Conservation (phyloP, 2,329 filamentous ascomycete genomes). For the Verruconis gallopava region DNA sequence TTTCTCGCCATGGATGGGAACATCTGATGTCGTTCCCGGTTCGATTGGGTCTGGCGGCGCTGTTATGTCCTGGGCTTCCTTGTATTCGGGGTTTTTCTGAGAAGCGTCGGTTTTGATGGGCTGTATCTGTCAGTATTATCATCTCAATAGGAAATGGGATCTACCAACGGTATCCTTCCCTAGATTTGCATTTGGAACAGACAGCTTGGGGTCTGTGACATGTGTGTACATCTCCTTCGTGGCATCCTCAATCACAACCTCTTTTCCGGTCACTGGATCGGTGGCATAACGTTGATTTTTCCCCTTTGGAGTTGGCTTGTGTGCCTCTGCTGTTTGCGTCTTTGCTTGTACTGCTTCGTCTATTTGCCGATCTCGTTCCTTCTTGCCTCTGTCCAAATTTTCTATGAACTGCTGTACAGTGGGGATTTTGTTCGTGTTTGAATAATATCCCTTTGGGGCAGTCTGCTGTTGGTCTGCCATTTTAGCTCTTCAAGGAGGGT, state of each 20-base stretch:
- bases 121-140: slow-evolving; percentile 17
- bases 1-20: slow-evolving; percentile 91
- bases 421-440: slow-evolving; percentile 69
- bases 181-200: slow-evolving; percentile 81
- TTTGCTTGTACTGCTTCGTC: slow-evolving; percentile 40
- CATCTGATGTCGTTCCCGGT: slow-evolving; percentile 74
- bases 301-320: slow-evolving; percentile 30
- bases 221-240: slow-evolving; percentile 55
- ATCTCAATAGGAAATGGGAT: neutral
- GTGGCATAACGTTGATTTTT: slow-evolving; percentile 51
- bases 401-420: slow-evolving; percentile 77
- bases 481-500: neutral
- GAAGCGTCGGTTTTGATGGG: slow-evolving; percentile 56
- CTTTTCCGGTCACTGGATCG: slow-evolving; percentile 75
- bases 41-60: slow-evolving; percentile 80
- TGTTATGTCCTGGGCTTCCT: slow-evolving; percentile 73
- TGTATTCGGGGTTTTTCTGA: slow-evolving; percentile 70
- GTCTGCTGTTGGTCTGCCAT: slow-evolving; percentile 36
- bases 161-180: slow-evolving; percentile 50
- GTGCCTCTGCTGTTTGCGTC: slow-evolving; percentile 23
- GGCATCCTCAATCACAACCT: slow-evolving; percentile 77
- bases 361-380: slow-evolving; percentile 56
- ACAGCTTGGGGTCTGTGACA: slow-evolving; percentile 64
- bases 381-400: slow-evolving; percentile 67
- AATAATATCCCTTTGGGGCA: slow-evolving; percentile 58